phyloP scores from a whole-genome alignment of 352 stramenopile genomes.

The Blastocystis sp. region DNA sequence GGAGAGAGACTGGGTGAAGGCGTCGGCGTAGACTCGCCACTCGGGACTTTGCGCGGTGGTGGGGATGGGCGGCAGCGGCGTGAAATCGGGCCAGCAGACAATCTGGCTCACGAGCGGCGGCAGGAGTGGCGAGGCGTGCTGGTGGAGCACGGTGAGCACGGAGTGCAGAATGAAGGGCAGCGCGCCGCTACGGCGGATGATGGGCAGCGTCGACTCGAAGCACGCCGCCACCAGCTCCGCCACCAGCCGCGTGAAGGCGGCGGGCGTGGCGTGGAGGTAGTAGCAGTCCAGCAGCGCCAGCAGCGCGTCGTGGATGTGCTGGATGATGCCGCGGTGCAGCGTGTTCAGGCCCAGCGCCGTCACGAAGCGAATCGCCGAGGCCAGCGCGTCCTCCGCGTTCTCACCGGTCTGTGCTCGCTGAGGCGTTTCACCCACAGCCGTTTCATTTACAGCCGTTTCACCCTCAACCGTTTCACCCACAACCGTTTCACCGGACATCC shows the following conservation, averaged over 20 bases:
- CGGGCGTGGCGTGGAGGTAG: background rate
- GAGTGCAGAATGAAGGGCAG: conserved; percentile 16
- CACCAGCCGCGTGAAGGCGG: background rate
- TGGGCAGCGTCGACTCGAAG: background rate
- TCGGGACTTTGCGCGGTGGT: background rate
- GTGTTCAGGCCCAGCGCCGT: background rate
- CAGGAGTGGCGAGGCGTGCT: background rate
- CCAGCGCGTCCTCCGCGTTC: background rate
- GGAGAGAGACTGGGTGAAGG: background rate
- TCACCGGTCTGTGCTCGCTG: no score
- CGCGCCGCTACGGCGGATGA: conserved; percentile 18
- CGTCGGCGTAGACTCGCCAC: background rate
- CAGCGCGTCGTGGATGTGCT: background rate
- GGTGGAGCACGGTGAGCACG: background rate
- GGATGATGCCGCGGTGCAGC: conserved; percentile 9
- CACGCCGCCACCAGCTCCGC: background rate
- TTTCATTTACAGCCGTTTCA: no score
- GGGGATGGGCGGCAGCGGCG: background rate
- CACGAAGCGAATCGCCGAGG: background rate
- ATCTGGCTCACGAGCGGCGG: background rate
- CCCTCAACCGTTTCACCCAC: background rate
- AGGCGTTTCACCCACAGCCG: background rate
- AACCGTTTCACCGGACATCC: background rate
- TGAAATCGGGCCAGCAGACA: background rate
- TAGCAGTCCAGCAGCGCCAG: background rate